phyloP scores from a whole-genome alignment of 192 early-diverging fungal genomes.

The Gigaspora rosea region DNA sequence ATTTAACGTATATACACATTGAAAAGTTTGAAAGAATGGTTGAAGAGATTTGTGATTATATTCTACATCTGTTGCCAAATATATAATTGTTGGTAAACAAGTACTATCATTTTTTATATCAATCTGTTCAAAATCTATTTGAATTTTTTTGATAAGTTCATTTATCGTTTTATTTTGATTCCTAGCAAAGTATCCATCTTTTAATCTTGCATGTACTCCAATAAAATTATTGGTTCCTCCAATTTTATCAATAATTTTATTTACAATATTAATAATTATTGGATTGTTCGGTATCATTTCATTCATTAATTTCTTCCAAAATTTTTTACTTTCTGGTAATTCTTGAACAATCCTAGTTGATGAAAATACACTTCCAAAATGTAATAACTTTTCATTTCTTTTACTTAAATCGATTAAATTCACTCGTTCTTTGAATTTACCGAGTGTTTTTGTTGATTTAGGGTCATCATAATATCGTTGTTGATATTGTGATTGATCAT shows the following conservation, averaged over 20 bases:
- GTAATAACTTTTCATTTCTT: slow-evolving; percentile 43
- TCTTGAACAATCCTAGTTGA: slow-evolving; percentile 49
- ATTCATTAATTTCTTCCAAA: slow-evolving; percentile 41
- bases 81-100: slow-evolving; percentile 36
- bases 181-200: slow-evolving; percentile 42
- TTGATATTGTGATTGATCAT: neutral
- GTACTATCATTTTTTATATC: too few relatives aligned
- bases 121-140: too few relatives aligned
- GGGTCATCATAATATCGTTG: neutral
- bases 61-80: slow-evolving; percentile 42
- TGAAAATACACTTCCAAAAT: slow-evolving; percentile 59
- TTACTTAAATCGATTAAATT: slow-evolving; percentile 42
- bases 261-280: slow-evolving; percentile 44
- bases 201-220: slow-evolving; percentile 56
- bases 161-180: too few relatives aligned
- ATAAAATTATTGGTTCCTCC: slow-evolving; percentile 52
- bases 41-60: slow-evolving; percentile 30
- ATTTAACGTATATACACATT: too few relatives aligned
- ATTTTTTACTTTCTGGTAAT: slow-evolving; percentile 44
- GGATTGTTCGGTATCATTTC: slow-evolving; percentile 56
- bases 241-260: slow-evolving; percentile 46
- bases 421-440: neutral
- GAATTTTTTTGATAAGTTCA: too few relatives aligned
- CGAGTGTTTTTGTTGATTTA: neutral
- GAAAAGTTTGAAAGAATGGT: neutral